These are phyloP conservation scores for Pelargonium fulgidum DNA, from an alignment of 441 rosid genomes.

Conservation along the genomic window DNA sequence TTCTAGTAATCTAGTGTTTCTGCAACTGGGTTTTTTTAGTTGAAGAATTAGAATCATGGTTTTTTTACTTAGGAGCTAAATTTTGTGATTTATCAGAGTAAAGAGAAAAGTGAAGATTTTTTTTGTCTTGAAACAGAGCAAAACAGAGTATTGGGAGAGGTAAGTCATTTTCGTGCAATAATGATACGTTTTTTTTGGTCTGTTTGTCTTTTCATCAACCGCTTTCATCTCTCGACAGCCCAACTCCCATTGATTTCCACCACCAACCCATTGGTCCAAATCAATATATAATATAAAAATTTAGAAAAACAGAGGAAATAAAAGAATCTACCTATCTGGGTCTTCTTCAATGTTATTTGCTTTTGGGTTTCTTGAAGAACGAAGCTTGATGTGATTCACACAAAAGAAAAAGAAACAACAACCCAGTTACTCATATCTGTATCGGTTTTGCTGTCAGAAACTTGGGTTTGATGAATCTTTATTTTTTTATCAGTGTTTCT, in stretches of 20 bases:
- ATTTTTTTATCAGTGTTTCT: background rate
- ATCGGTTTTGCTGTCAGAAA: conserved; percentile 23
- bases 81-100: background rate
- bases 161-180: background rate
- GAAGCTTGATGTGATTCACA: conserved; percentile 7
- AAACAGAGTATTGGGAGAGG: conserved; percentile 14
- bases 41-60: no score
- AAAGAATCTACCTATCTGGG: conserved; percentile 12
- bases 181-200: conserved; percentile 13
- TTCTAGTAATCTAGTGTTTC: no score
- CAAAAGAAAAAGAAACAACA: conserved; percentile 7
- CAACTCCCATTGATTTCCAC: conserved; percentile 11
- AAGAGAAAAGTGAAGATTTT: background rate
- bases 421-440: background rate
- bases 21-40: no score
- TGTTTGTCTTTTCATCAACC: conserved; percentile 17
- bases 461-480: conserved; percentile 16
- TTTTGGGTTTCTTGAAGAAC: conserved; percentile 13
- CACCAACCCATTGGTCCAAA: conserved; percentile 34
- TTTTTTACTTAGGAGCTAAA: background rate
- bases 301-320: background rate
- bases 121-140: conserved; percentile 17
- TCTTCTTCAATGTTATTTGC: conserved; percentile 22
- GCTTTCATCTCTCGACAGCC: conserved; percentile 36
- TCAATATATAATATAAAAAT: conserved; percentile 11